Conservation (phyloP, 768 basidiomycete species). For the Auricularia sp. region DNA sequence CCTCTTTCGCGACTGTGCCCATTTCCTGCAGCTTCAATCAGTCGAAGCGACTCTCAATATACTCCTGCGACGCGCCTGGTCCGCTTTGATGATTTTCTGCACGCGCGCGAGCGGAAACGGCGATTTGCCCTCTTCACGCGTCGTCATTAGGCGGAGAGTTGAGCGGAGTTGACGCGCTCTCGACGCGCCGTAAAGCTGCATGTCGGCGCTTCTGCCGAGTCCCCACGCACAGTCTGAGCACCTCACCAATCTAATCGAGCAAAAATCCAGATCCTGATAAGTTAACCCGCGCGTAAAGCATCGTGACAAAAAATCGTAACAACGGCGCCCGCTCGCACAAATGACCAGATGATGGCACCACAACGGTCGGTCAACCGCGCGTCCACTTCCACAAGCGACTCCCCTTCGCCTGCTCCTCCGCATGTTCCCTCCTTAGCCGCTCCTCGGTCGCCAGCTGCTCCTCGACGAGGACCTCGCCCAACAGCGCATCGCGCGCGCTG, state of each 20-base stretch:
- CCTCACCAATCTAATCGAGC: no score
- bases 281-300: no score
- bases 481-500: constrained; percentile 43
- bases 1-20: constrained; percentile 66
- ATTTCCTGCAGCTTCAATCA: constrained; percentile 44
- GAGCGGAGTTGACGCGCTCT: neutral
- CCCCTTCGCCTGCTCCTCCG: constrained; percentile 22
- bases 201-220: no score
- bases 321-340: no score
- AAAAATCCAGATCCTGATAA: no score
- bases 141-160: neutral
- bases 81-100: constrained; percentile 78
- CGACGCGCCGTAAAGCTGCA: no score
- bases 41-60: neutral
- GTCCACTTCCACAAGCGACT: constrained; percentile 8
- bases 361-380: neutral
- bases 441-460: constrained; percentile 49
- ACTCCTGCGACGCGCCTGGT: constrained; percentile 41
- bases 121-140: constrained; percentile 44
- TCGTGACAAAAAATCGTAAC: no score
- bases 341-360: no score
- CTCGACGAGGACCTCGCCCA: constrained; percentile 60
- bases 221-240: no score
- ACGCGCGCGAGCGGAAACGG: constrained; percentile 67
- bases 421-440: constrained; percentile 44